Base-by-base conservation (phyloP, 2,329 filamentous ascomycete species). In the Thermoascus crustaceus region DNA sequence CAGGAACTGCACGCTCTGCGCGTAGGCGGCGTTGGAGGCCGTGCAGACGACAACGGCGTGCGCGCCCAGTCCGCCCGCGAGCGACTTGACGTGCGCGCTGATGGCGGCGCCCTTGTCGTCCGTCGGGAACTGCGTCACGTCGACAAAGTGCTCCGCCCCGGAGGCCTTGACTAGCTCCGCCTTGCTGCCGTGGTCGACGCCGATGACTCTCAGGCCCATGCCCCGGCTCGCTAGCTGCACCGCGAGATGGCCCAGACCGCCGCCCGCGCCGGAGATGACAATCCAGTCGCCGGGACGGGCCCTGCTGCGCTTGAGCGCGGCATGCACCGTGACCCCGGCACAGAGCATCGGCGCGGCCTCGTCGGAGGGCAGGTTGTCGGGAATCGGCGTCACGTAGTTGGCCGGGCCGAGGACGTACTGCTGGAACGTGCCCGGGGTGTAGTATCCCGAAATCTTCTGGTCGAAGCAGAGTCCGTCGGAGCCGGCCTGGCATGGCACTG, bases 401-500 rank as follows among this genome's bases (percentile, higher is more conserved):
- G 78, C 78, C 7, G 76, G 75, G 0, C 70, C 72, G 10, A 80
- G 52, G 11, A 72, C 72, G 49, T 82, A 84, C 59, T 82, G 77
- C 53, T 83, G 80, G 53, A 83, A 84, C n/a, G 79, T 84, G 23
- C 80, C 80, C 0, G 79, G 79, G 0, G 72, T 76, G 53, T 76
- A 80, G 60, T 82, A 83, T 4, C 80, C 80, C 0, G 72, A 78
- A 32, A 83, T 55, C 50, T 73, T 75, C 40, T 68, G 64, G 26
- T 73, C 71, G 44, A 67, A 61, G 55, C 75, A 79, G 24, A 68
- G 57, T 7, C 68, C 73, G 42, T 78, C 76, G 16, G 66, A 59
- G 27, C 72, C 73, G 8, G 65, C 64, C 35, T 72, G 61, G 50
- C 75, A 80, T 40, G 75, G 58, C 10, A 59, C 50, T 56, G 32